Evolutionary conservation across 768 basidiomycete genomes (phyloP).

Genomic region (Hebeloma cylindrosporum): DNA sequence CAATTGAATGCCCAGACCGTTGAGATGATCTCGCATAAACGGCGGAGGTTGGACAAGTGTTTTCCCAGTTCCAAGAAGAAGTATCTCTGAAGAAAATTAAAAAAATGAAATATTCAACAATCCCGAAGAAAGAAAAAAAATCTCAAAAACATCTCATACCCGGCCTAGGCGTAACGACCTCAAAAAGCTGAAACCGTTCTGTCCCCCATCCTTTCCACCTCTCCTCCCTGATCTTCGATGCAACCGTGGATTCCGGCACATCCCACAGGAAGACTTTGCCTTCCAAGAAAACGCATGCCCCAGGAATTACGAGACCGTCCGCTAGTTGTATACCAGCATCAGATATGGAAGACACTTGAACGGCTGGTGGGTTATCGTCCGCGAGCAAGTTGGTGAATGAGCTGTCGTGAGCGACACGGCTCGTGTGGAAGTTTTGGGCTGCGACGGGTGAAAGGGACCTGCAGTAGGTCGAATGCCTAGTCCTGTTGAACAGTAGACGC

Average conservation of each 20-base stretch:
- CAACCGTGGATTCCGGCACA: slow-evolving; percentile 44
- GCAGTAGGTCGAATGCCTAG: no score
- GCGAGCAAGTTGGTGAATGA: slow-evolving; percentile 75
- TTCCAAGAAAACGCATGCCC: slow-evolving; percentile 80
- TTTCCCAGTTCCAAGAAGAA: slow-evolving; percentile 86
- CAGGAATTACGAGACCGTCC: slow-evolving; percentile 78
- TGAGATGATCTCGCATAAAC: slow-evolving; percentile 63
- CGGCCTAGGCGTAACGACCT: slow-evolving; percentile 80
- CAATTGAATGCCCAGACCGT: slow-evolving; percentile 76
- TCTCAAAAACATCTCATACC: no score
- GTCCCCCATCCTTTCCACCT: slow-evolving; percentile 69
- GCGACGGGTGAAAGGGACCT: no score
- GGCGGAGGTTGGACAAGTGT: slow-evolving; percentile 70
- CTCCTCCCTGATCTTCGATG: slow-evolving; percentile 21
- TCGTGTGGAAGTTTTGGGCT: slow-evolving; percentile 17
- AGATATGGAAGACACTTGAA: slow-evolving; percentile 69
- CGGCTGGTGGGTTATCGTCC: slow-evolving; percentile 63
- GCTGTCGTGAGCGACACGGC: slow-evolving; percentile 22
- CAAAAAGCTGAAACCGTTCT: slow-evolving; percentile 79
- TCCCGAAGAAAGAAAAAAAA: slow-evolving; percentile 21
- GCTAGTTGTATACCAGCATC: slow-evolving; percentile 62
- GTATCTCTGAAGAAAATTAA: slow-evolving; percentile 60
- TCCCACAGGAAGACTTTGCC: slow-evolving; percentile 92
- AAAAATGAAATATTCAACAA: neutral
- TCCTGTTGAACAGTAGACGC: no score